Evolutionary conservation across 2,329 filamentous ascomycete species (phyloP).

Genomic region (Fusarium sp.): DNA sequence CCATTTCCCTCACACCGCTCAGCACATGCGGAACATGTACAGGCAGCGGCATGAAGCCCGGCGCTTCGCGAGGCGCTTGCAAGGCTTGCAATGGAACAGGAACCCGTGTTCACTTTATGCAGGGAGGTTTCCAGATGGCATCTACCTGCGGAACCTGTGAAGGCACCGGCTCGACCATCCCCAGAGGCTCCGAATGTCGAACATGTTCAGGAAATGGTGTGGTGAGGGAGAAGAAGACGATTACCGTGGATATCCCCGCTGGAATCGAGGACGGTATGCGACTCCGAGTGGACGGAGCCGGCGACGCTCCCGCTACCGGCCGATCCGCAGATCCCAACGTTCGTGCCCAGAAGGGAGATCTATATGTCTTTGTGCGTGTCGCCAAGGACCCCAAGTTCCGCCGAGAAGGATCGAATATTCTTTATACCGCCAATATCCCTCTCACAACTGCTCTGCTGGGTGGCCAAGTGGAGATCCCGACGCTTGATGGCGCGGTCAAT

Average conservation of each 20-base stretch:
- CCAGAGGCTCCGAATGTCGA: constrained; percentile 80
- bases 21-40: constrained; percentile 81
- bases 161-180: constrained; percentile 77
- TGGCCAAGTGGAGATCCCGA: constrained; percentile 88
- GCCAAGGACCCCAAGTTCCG: constrained; percentile 90
- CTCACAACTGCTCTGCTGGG: constrained; percentile 92
- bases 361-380: constrained; percentile 90
- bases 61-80: constrained; percentile 76
- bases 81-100: constrained; percentile 85
- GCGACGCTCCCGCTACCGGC: constrained; percentile 83
- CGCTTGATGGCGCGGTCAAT: constrained; percentile 87
- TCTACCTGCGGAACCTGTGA: constrained; percentile 84
- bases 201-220: constrained; percentile 85
- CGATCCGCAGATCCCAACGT: constrained; percentile 68
- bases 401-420: constrained; percentile 84
- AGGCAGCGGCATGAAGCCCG: constrained; percentile 84
- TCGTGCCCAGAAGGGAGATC: constrained; percentile 78
- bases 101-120: constrained; percentile 84
- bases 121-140: constrained; percentile 95
- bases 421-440: constrained; percentile 90
- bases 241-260: constrained; percentile 90
- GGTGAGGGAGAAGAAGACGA: constrained; percentile 79
- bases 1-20: constrained; percentile 85
- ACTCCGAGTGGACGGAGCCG: constrained; percentile 81
- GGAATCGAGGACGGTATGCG: constrained; percentile 98